Conservation (phyloP, 2,329 filamentous ascomycete species). For the Laburnicola sp. region DNA sequence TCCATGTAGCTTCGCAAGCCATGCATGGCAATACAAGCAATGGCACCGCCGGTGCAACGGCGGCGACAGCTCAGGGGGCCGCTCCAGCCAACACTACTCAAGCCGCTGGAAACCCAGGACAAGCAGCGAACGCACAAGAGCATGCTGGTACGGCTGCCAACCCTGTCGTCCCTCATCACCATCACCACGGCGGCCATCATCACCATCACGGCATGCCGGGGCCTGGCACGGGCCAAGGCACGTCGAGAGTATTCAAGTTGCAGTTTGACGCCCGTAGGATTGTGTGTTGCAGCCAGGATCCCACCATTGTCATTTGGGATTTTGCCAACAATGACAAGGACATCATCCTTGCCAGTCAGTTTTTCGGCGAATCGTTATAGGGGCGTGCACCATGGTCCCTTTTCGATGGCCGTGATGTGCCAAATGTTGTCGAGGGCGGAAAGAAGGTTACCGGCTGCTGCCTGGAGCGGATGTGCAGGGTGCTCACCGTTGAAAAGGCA, state of each 20-base stretch:
- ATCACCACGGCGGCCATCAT: conserved; percentile 36
- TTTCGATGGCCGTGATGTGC: too few species aligned
- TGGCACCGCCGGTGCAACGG: conserved; percentile 13
- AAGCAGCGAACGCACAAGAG: conserved; percentile 19
- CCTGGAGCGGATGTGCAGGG: neutral
- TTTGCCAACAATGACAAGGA: conserved; percentile 87
- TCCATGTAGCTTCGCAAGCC: conserved; percentile 40
- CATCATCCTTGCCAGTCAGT: conserved; percentile 74
- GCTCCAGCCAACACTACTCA: conserved; percentile 12
- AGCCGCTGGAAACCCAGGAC: conserved; percentile 14
- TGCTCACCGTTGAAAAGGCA: too few species aligned
- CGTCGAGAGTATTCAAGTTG: conserved; percentile 83
- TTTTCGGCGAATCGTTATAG: conserved; percentile 63
- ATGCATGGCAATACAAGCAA: conserved; percentile 23
- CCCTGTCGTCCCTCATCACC: conserved; percentile 20
- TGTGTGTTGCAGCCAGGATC: conserved; percentile 90
- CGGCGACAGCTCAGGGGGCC: conserved; percentile 9
- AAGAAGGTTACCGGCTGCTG: neutral
- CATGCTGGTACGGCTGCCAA: conserved; percentile 20
- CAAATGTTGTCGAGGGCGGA: neutral
- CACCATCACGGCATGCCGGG: too few species aligned
- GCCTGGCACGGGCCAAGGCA: conserved; percentile 36
- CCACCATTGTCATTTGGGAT: conserved; percentile 94
- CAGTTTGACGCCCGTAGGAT: conserved; percentile 94
- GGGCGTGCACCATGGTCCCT: neutral